These are phyloP conservation scores for Neocucurbitaria cava DNA, from an alignment of 2,329 filamentous ascomycete genomes.

Conservation along the genomic window DNA sequence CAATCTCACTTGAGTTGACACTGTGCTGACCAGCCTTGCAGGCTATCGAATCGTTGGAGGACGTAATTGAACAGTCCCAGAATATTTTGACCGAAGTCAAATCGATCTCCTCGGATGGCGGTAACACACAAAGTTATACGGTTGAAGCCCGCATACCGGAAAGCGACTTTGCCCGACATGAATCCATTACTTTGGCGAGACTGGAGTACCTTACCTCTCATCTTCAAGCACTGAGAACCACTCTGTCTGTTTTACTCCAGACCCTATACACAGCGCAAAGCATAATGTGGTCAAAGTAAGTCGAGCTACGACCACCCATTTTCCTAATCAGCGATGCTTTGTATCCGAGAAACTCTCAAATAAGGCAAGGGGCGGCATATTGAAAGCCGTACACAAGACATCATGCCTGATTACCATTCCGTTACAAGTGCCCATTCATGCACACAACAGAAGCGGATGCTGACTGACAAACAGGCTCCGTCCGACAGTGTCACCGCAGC, in stretches of 20 bases:
- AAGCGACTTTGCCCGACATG: conserved; percentile 11
- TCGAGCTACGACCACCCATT: not conserved
- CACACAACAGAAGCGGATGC: not conserved
- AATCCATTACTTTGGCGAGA: conserved; percentile 22
- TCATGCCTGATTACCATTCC: not conserved
- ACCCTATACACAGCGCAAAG: conserved; percentile 48
- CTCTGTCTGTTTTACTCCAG: conserved; percentile 48
- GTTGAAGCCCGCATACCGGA: conserved; percentile 5
- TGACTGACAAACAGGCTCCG: conserved; percentile 27
- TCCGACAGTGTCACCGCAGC: conserved; percentile 41
- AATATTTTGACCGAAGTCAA: conserved; percentile 38
- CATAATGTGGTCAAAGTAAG: conserved; percentile 49
- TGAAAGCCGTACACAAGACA: not conserved
- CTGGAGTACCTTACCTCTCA: conserved; percentile 44
- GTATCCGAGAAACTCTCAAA: not conserved
- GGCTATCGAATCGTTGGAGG: conserved; percentile 45
- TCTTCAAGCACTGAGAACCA: conserved; percentile 44
- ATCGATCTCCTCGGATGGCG: conserved; percentile 19
- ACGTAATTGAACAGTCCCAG: conserved; percentile 42
- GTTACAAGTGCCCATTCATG: not conserved
- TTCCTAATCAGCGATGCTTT: not conserved
- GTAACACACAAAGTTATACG: conserved; percentile 7
- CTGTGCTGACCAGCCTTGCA: conserved; percentile 16
- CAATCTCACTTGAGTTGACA: not conserved
- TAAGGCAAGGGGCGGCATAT: not conserved